Conservation (phyloP, 2,329 filamentous ascomycete genomes). For the Exophiala viscosa region DNA sequence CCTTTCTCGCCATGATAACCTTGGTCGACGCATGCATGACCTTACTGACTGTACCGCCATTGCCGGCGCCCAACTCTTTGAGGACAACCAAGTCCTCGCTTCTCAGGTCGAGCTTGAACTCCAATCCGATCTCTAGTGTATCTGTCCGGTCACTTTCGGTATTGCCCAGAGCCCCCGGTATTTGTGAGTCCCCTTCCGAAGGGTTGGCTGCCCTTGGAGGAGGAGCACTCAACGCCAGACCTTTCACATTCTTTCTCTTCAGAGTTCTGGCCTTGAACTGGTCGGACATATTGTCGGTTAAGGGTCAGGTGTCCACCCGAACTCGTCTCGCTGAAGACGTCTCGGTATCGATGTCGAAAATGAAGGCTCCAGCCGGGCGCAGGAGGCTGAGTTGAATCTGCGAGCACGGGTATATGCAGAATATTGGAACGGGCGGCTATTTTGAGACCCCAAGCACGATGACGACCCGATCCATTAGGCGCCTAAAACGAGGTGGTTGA, state of each 20-base stretch:
- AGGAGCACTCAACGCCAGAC: slow-evolving; percentile 78
- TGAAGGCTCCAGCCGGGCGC: background rate
- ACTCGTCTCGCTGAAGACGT: no score
- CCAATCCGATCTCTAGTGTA: slow-evolving; percentile 90
- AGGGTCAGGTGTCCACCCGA: background rate
- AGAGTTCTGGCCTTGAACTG: slow-evolving; percentile 69
- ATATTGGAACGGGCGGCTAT: slow-evolving; percentile 12
- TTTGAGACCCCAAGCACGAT: slow-evolving; percentile 14
- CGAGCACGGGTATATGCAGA: slow-evolving; percentile 8
- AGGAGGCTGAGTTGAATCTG: slow-evolving; percentile 3
- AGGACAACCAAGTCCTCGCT: slow-evolving; percentile 89
- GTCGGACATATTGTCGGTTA: slow-evolving; percentile 50
- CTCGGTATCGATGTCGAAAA: slow-evolving; percentile 1
- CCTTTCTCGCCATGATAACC: slow-evolving; percentile 97
- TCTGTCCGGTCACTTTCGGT: slow-evolving; percentile 59
- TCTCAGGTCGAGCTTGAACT: slow-evolving; percentile 89
- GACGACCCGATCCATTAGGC: slow-evolving; percentile 16
- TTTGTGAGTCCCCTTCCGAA: slow-evolving; percentile 66
- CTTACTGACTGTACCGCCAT: slow-evolving; percentile 97
- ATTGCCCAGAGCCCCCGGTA: slow-evolving; percentile 57
- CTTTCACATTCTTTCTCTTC: slow-evolving; percentile 99
- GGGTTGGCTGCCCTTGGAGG: slow-evolving; percentile 67
- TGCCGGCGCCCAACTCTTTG: slow-evolving; percentile 91
- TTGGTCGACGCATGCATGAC: slow-evolving; percentile 92
- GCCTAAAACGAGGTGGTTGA: slow-evolving; percentile 2